Evolutionary conservation across 768 basidiomycete genomes (phyloP).

Genomic region (Termitomyces sp.): DNA sequence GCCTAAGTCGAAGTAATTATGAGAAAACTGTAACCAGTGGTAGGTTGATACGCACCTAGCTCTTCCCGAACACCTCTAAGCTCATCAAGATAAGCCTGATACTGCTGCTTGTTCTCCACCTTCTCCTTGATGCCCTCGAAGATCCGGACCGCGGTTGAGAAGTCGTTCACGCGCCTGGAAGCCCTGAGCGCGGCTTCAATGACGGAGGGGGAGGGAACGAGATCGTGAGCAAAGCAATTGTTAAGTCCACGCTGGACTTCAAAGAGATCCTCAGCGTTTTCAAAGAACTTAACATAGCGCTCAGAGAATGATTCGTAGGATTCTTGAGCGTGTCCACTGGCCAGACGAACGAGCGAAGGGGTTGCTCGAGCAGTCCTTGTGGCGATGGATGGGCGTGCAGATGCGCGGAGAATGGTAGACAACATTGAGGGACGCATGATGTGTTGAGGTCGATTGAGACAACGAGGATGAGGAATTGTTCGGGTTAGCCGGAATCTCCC

Average conservation of each 20-base stretch:
- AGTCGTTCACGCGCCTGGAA: slow-evolving; percentile 91
- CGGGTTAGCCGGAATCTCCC: slow-evolving; percentile 23
- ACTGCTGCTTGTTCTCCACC: slow-evolving; percentile 96
- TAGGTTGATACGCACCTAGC: slow-evolving; percentile 56
- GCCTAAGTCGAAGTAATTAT: slow-evolving; percentile 19
- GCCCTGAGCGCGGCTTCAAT: slow-evolving; percentile 86
- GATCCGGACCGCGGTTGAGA: slow-evolving; percentile 91
- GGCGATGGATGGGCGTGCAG: slow-evolving; percentile 42
- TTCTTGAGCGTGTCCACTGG: slow-evolving; percentile 75
- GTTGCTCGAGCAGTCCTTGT: slow-evolving; percentile 30
- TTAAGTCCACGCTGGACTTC: slow-evolving; percentile 98
- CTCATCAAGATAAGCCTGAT: slow-evolving; percentile 89
- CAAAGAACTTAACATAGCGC: slow-evolving; percentile 93
- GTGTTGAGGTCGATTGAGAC: slow-evolving; percentile 12
- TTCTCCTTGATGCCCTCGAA: slow-evolving; percentile 97
- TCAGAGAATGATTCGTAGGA: slow-evolving; percentile 91
- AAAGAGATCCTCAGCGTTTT: slow-evolving; percentile 90
- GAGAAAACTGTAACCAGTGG: background rate
- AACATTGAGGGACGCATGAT: slow-evolving; percentile 56
- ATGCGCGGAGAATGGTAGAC: slow-evolving; percentile 55
- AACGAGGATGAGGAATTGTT: slow-evolving; percentile 22
- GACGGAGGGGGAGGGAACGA: slow-evolving; percentile 81
- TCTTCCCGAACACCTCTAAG: slow-evolving; percentile 85
- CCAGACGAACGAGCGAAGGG: slow-evolving; percentile 40
- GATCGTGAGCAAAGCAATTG: slow-evolving; percentile 99